These are phyloP conservation scores for Trichomonas vaginalis DNA, from an alignment of 208 protist species.

Conservation along the genomic window DNA sequence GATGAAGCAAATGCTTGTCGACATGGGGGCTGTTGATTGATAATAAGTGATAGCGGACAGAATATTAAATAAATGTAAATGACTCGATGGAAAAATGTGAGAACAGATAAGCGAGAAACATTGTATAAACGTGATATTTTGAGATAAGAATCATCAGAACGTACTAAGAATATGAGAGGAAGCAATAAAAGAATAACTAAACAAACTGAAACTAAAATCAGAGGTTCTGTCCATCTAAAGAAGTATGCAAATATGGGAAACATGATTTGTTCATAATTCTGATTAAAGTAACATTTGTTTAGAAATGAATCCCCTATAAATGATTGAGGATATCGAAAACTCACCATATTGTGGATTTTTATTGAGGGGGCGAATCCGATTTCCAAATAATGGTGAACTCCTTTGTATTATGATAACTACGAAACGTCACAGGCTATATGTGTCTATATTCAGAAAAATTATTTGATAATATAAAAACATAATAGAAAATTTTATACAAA, in stretches of 20 bases:
- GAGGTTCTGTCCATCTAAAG: not conserved
- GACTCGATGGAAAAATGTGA: constrained; percentile 3
- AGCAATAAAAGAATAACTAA: not conserved
- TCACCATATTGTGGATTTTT: too few relatives aligned
- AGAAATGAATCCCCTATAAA: too few relatives aligned
- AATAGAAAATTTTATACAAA: too few relatives aligned
- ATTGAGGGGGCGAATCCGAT: too few relatives aligned
- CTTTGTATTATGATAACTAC: too few relatives aligned
- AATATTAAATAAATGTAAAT: constrained; percentile 1
- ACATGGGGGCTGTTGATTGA: not conserved
- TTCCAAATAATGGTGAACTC: too few relatives aligned
- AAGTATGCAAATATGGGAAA: not conserved
- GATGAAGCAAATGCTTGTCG: not conserved
- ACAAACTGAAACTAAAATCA: not conserved
- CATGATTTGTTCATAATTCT: too few relatives aligned
- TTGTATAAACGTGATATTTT: constrained; percentile 4
- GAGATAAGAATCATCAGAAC: not conserved
- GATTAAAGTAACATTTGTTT: too few relatives aligned
- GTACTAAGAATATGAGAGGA: not conserved
- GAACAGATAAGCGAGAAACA: not conserved
- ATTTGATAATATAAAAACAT: too few relatives aligned
- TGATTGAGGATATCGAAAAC: too few relatives aligned
- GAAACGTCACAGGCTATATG: too few relatives aligned
- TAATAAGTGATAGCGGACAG: not conserved
- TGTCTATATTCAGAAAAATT: too few relatives aligned